Base-by-base conservation (phyloP, 495 filamentous ascomycete genomes). In the Talaromyces ruber region DNA sequence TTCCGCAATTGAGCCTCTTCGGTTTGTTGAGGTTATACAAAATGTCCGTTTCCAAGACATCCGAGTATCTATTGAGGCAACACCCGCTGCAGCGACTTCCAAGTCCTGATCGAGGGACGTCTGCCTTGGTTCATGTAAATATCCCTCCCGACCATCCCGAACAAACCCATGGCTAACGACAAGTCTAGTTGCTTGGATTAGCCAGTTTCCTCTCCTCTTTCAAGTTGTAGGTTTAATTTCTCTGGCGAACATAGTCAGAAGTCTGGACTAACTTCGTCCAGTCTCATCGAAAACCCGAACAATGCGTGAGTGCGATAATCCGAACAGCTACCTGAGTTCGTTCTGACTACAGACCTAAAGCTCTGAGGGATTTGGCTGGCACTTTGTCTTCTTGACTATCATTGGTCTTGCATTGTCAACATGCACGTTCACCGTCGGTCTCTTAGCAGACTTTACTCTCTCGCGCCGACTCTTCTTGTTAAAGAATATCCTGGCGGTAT, bases 361-460 rank as follows among this genome's bases (percentile, higher is more conserved):
- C 58, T 87, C 86, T 64, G 76, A 83, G 12, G 83, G 87, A 22
- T 94, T 88, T 68, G 92, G 91, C 24, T 92, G 90, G 81, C 88
- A 93, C 70, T 87, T 88, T 66, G 90, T 93, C 73, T 93, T 88
- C 72, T 76, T 93, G 54, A 96, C 90, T 60, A 91, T 95, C 64
- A 85, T 95, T 66, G 91, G 91, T 28, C 81, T 95, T 12, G 73
- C 81, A 2, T 72, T 94, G 39, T 81, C 91, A 3, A 82, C 86
- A 16, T 61, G 83, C 54, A 90, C 90, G 39, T 93, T 94, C 70
- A 64, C 75, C 24, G 71, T 83, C 64, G 93, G 83, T 7, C 70
- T 92, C n/a, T 72, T 92, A 29, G 88, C 91, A 37, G 92, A 97
- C 74, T 61, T 93, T 8, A 88, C 85, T 9, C 70, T 86, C 37